These are phyloP conservation scores for Tricholoma furcatifolium DNA, from an alignment of 768 basidiomycete species.

Conservation along the genomic window DNA sequence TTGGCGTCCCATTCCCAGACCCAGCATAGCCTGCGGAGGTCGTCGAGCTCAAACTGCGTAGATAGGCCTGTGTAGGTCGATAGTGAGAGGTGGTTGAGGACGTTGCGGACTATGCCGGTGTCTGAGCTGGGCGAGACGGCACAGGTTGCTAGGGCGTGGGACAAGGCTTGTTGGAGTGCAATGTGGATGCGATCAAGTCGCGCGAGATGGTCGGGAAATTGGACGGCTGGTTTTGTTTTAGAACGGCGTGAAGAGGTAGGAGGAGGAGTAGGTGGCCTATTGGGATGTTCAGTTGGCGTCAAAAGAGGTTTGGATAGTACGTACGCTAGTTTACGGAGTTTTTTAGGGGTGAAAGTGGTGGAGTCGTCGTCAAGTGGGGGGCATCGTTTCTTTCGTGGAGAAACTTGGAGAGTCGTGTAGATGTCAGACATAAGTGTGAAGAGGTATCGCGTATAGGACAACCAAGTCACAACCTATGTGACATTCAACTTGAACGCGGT, in stretches of 20 bases:
- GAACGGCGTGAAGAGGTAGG: conserved; percentile 40
- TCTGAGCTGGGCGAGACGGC: conserved; percentile 76
- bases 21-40: conserved; percentile 80
- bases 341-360: conserved; percentile 63
- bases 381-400: conserved; percentile 69
- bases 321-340: conserved; percentile 58
- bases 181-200: conserved; percentile 66
- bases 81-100: conserved; percentile 75
- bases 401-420: conserved; percentile 60
- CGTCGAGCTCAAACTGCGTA: conserved; percentile 63
- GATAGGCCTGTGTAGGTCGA: conserved; percentile 66
- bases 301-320: conserved; percentile 18
- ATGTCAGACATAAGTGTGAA: conserved; percentile 50
- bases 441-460: conserved; percentile 19
- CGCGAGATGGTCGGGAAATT: conserved; percentile 56
- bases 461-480: not conserved
- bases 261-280: conserved; percentile 60
- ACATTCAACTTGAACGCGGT: conserved; percentile 6
- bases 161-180: conserved; percentile 77
- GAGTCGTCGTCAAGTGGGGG: conserved; percentile 52
- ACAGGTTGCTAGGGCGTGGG: conserved; percentile 81
- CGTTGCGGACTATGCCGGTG: conserved; percentile 73
- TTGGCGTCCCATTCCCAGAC: conserved; percentile 84
- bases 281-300: conserved; percentile 2
- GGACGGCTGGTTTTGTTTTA: conserved; percentile 13